A percentile compares a stretch with the other conserved stretches of the same genome.
phyloP scores from a whole-genome alignment of 192 early-diverging fungal species.

The Rhizoclosmatium globosum region DNA sequence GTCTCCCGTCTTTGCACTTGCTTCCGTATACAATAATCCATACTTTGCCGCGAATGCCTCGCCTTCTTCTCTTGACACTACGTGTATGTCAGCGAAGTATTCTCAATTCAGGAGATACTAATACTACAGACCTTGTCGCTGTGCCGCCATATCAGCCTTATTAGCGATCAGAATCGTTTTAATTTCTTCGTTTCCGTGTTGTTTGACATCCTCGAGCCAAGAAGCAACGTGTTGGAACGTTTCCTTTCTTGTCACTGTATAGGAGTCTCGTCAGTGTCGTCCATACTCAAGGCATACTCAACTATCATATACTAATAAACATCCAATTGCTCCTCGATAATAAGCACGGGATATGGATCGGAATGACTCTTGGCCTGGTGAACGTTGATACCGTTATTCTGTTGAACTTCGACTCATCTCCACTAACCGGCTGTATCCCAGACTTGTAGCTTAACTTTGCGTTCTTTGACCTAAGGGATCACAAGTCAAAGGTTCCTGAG shows the following conservation, averaged over 20 bases:
- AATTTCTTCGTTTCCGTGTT: slow-evolving; percentile 89
- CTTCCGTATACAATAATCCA: slow-evolving; percentile 89
- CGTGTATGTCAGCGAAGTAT: slow-evolving; percentile 24
- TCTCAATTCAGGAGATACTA: background rate
- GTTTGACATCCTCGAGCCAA: slow-evolving; percentile 88
- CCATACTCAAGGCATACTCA: background rate
- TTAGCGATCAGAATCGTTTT: slow-evolving; percentile 92
- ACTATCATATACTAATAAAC: slow-evolving; percentile 42
- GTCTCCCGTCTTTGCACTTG: slow-evolving; percentile 86
- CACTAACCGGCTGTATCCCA: slow-evolving; percentile 83
- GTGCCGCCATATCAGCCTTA: slow-evolving; percentile 87
- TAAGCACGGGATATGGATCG: slow-evolving; percentile 57
- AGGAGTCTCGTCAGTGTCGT: too few species aligned
- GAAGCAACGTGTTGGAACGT: slow-evolving; percentile 79
- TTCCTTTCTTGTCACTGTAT: slow-evolving; percentile 55
- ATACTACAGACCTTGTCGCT: slow-evolving; percentile 59
- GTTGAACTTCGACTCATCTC: too few species aligned
- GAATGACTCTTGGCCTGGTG: slow-evolving; percentile 39
- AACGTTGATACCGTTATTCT: too few species aligned
- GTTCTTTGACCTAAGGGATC: slow-evolving; percentile 65
- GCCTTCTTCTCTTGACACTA: slow-evolving; percentile 86
- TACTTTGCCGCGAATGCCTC: slow-evolving; percentile 87
- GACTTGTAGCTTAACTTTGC: slow-evolving; percentile 90
- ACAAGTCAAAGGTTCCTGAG: background rate
- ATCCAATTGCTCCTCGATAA: slow-evolving; percentile 48